phyloP scores from a whole-genome alignment of 1,139 yeast species.

The Debaryomyces singareniensis region DNA sequence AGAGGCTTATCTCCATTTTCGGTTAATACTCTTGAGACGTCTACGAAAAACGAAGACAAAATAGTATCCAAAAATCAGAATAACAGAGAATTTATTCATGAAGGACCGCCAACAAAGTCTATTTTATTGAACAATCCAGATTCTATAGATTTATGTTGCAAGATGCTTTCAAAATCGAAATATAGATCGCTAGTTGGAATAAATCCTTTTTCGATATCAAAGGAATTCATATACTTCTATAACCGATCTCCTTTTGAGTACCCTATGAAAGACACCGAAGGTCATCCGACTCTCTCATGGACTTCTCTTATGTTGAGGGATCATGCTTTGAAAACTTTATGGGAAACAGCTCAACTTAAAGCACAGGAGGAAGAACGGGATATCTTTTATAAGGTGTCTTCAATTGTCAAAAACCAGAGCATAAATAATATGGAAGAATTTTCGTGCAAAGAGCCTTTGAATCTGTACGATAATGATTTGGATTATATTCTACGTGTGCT shows the following conservation, averaged over 20 bases:
- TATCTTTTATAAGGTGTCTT: background rate
- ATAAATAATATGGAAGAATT: background rate
- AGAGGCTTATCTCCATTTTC: no score
- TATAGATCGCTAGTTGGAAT: slow-evolving; percentile 1
- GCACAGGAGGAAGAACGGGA: background rate
- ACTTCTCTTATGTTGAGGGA: slow-evolving; percentile 23
- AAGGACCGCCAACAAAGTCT: background rate
- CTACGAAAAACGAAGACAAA: background rate
- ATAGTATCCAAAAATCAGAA: background rate
- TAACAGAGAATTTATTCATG: background rate
- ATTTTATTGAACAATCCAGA: background rate
- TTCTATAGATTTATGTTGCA: background rate
- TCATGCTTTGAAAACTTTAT: slow-evolving; percentile 7
- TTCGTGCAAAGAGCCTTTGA: background rate
- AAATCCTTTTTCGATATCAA: slow-evolving; percentile 1
- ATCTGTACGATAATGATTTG: no score
- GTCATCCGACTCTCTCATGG: slow-evolving; percentile 30
- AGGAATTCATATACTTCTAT: slow-evolving; percentile 1
- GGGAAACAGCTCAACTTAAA: background rate
- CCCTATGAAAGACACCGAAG: background rate
- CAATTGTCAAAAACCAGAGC: background rate
- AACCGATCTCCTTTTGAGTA: no score
- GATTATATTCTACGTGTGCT: slow-evolving; percentile 2
- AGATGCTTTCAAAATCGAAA: background rate
- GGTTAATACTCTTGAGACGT: background rate